Percentiles rank a stretch among this genome's conserved stretches.
These are phyloP conservation scores for Pseudogymnoascus sp. DNA, from an alignment of 2,329 filamentous ascomycete species.

Conservation along the genomic window DNA sequence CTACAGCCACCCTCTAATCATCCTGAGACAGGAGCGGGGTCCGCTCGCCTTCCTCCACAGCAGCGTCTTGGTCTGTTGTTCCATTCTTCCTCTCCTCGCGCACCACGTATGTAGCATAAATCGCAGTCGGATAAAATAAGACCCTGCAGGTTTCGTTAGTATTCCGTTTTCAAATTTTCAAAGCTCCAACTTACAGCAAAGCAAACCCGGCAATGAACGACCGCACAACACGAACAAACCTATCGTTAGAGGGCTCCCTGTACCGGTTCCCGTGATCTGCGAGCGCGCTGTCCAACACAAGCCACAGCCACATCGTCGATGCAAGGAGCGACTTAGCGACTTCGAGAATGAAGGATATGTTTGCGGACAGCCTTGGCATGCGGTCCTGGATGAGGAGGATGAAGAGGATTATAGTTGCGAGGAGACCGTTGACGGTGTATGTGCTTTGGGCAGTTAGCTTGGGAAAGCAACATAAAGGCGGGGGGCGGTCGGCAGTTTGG, in stretches of 20 bases:
- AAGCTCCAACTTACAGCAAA: conserved; percentile 17
- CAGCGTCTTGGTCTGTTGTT: neutral
- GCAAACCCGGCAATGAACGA: conserved; percentile 18
- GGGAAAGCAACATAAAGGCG: neutral
- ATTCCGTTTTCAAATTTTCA: neutral
- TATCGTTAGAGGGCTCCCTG: neutral
- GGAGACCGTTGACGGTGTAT: conserved; percentile 14
- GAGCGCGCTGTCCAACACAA: conserved; percentile 18
- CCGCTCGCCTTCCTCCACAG: neutral
- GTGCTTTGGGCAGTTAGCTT: conserved; percentile 6
- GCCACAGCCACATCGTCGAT: conserved; percentile 20
- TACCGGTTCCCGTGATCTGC: neutral
- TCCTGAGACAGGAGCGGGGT: neutral
- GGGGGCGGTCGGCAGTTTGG: neutral
- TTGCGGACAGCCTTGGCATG: conserved; percentile 8
- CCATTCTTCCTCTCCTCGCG: neutral
- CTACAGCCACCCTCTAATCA: neutral
- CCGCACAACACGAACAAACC: conserved; percentile 13
- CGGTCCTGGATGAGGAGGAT: conserved; percentile 17
- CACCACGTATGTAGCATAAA: conserved; percentile 13
- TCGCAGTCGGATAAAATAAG: conserved; percentile 18
- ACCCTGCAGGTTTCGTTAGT: conserved; percentile 10
- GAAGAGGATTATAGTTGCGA: conserved; percentile 19
- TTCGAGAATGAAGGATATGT: conserved; percentile 16
- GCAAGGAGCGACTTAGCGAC: conserved; percentile 17